Evolutionary conservation across 805 yeast species (phyloP), one percentile per base, ranked within the genome.

Genomic region (Ogataea parapolymorpha): DNA sequence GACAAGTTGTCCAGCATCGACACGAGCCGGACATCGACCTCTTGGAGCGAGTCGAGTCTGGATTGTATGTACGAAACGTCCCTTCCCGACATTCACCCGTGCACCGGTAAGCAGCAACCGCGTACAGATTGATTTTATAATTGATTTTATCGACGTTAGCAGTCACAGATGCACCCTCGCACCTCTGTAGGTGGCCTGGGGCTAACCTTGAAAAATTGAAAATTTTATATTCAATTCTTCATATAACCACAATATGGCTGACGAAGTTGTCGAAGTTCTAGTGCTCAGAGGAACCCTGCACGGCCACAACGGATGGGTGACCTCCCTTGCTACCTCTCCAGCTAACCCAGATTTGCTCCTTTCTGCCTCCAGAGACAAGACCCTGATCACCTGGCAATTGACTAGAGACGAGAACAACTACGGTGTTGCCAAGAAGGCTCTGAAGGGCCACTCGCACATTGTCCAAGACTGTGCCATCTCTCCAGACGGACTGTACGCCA

Each of bases 241-340:
- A 46, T 41, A 40, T 30, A 43, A 35, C 39, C 41, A 40, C 37
- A 65, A 49, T 61, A 84, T 84, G 90, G 77, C 89, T 73, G 79
- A 78, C 66, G 57, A 54, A 42, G 55, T 53, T 45, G 83, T 79
- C 74, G 97, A 90, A 86, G 95, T 90, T 82, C 82, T 91, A 79
- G 96, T 91, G 74, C 86, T 93, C 74, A 90, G 98, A 84, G 99
- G 98, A 73, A 87, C 98, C 82, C 85, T 93, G 72, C 97, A 91
- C 79, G 96, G 88, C 67, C 88, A 82, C 82, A 80, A 79, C 75
- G 88, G 88, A 67, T 91, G 98, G 98, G 99, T 93, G 68, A 93
- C 99, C 58, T 81, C 96, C 71, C 80, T 93, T 66, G 95, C 98
- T 75, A 93, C 98, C 77, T 83, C 95, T 70, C 85, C 89, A 67